Evolutionary conservation across 208 protist genomes (phyloP), one percentile per base, ranked within the genome.

Genomic region (Leishmania major): DNA sequence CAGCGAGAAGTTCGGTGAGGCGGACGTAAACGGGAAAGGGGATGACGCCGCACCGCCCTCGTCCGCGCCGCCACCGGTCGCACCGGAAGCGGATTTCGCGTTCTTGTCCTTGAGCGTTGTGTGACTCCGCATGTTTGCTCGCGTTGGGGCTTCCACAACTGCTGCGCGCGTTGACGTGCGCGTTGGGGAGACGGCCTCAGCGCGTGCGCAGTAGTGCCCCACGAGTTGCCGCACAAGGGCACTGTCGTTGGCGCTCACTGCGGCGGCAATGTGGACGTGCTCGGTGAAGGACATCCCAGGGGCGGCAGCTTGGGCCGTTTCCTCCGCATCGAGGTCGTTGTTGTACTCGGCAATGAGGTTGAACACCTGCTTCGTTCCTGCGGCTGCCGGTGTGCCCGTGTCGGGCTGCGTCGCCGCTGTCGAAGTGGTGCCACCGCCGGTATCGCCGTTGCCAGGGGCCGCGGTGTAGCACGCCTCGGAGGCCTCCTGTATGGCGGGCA

Each of bases 161-260:
- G 73, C 51, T 11, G 51, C 73, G 15, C n/a, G 73, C 3, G 53
- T n/a, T 15, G 75, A 19, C 19, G 31, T 13, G 31, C 55, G 57
- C 22, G 53, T 19, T 2, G 75, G 57, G 6, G 75, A 53, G 59
- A 40, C 55, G 72, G 72, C 64, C 31, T 69, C 77, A 2, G 75
- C 4, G 37, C 75, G 83, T 2, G 78, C 57, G 47, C 82, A 82
- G 84, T 89, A 94, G 76, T 87, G 81, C 69, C 79, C 77, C 49
- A 90, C 87, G n/a, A 94, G 85, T 59, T 92, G 88, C n/a, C 89
- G 82, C 64, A 94, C 82, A n/a, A 94, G 79, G 0, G 87, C 77
- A 8, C 64, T 75, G 75, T 94, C 90, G 70, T 88, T 89, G 45
- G 83, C 87, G 74, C 90, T 84, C n/a, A 83, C 78, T 6, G 84